Evolutionary conservation across 2,329 filamentous ascomycete species (phyloP).

Genomic region (Graphium sp.): DNA sequence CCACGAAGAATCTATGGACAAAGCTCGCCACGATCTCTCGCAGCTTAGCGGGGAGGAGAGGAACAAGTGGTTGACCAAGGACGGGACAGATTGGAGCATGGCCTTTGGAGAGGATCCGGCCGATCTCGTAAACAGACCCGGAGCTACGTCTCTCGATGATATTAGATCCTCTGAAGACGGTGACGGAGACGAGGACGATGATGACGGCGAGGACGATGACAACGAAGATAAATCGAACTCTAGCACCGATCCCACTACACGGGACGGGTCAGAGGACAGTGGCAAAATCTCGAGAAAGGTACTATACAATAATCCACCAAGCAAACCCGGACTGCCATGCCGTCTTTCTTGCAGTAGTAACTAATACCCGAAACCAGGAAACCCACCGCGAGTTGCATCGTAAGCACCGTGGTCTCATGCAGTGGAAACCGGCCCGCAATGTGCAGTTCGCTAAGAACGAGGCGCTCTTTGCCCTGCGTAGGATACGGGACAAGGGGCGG

Average conservation of each 20-base stretch:
- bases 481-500: slow-evolving; percentile 2
- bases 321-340: slow-evolving; percentile 36
- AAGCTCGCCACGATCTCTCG: slow-evolving; percentile 11
- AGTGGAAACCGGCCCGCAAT: slow-evolving; percentile 85
- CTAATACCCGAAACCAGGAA: too few relatives aligned
- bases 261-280: too few relatives aligned
- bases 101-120: slow-evolving; percentile 69
- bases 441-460: slow-evolving; percentile 78
- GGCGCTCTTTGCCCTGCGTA: slow-evolving; percentile 66
- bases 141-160: slow-evolving; percentile 14
- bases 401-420: slow-evolving; percentile 82
- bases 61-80: slow-evolving; percentile 59
- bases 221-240: slow-evolving; percentile 16
- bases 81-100: slow-evolving; percentile 73
- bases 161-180: slow-evolving; percentile 22
- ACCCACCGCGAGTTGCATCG: slow-evolving; percentile 63
- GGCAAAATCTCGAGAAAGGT: too few relatives aligned
- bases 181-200: slow-evolving; percentile 12
- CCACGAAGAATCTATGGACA: slow-evolving; percentile 65
- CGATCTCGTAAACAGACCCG: slow-evolving; percentile 19
- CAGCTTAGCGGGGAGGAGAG: slow-evolving; percentile 29
- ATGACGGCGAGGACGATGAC: slow-evolving; percentile 15
- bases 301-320: too few relatives aligned
- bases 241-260: too few relatives aligned
- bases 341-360: too few relatives aligned